Percentiles rank a stretch among this genome's conserved stretches.
Evolutionary conservation across 192 early-diverging fungal genomes (phyloP).

Genomic region (Umbelopsis isabellina): DNA sequence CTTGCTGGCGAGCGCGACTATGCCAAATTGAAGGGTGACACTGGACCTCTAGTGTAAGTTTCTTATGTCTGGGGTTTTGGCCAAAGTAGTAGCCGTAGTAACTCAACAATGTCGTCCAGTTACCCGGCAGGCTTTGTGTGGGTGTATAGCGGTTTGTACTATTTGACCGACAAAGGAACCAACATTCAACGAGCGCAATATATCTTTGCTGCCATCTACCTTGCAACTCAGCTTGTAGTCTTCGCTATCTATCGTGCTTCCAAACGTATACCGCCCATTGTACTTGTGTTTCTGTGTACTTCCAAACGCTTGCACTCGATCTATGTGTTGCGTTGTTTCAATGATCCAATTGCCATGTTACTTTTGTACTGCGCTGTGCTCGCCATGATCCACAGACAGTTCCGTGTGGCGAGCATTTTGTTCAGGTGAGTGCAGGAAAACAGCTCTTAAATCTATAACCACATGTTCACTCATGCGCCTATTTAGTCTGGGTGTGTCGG

Average conservation of each 20-base stretch:
- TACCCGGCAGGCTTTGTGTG: slow-evolving; percentile 96
- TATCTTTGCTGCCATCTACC: slow-evolving; percentile 79
- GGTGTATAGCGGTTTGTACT: slow-evolving; percentile 74
- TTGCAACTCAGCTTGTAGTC: slow-evolving; percentile 68
- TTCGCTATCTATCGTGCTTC: slow-evolving; percentile 68
- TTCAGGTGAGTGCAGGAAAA: slow-evolving; percentile 62
- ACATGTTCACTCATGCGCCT: neutral
- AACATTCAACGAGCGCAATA: slow-evolving; percentile 79
- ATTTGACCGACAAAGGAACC: slow-evolving; percentile 67
- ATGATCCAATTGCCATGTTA: slow-evolving; percentile 92
- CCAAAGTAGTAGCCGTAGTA: neutral
- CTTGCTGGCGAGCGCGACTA: slow-evolving; percentile 86
- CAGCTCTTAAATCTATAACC: neutral
- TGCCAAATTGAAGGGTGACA: slow-evolving; percentile 76
- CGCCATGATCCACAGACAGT: slow-evolving; percentile 59
- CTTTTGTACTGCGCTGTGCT: slow-evolving; percentile 70
- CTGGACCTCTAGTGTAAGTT: slow-evolving; percentile 87
- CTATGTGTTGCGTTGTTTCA: slow-evolving; percentile 89
- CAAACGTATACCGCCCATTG: slow-evolving; percentile 60
- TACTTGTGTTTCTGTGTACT: slow-evolving; percentile 64
- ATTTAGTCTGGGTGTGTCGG: slow-evolving; percentile 74
- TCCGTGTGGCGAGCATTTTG: slow-evolving; percentile 54
- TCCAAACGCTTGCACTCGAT: slow-evolving; percentile 95
- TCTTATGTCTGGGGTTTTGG: neutral
- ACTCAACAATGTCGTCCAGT: slow-evolving; percentile 37